Conservation (phyloP, 495 filamentous ascomycete genomes). For the Aspergillus saccharolyticus region DNA sequence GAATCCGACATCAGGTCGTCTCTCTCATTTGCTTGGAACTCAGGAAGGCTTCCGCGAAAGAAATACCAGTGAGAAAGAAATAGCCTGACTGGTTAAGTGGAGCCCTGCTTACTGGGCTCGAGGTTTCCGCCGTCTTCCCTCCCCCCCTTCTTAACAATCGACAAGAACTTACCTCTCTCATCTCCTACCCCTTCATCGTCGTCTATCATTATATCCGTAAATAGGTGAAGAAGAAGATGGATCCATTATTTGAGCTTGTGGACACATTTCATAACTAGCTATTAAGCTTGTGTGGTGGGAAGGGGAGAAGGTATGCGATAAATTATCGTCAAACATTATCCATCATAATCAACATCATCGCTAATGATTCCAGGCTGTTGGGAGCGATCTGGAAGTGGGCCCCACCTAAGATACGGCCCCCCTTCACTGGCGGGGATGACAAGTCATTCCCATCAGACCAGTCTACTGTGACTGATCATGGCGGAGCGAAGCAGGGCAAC, state of each 20-base stretch:
- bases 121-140: background rate
- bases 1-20: conserved; percentile 18
- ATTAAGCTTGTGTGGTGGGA: conserved; percentile 5
- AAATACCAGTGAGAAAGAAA: conserved; percentile 14
- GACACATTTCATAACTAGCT: background rate
- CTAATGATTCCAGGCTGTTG: conserved; percentile 11
- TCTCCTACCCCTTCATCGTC: background rate
- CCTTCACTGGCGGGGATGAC: conserved; percentile 9
- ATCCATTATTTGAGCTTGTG: conserved; percentile 9
- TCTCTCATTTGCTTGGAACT: conserved; percentile 1
- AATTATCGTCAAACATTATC: conserved; percentile 3
- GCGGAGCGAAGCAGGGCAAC: conserved; percentile 1
- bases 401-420: conserved; percentile 9
- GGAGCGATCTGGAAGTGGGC: conserved; percentile 24
- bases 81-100: conserved; percentile 19
- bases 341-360: background rate
- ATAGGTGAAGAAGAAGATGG: background rate
- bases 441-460: conserved; percentile 18
- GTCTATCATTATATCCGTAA: background rate
- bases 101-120: background rate
- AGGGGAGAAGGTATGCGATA: conserved; percentile 10
- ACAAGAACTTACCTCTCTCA: background rate
- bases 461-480: conserved; percentile 15
- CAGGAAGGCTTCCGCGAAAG: conserved; percentile 8
- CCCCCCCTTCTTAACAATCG: background rate